phyloP scores from a whole-genome alignment of 805 yeast species.

The Yamadazyma nakazawae region DNA sequence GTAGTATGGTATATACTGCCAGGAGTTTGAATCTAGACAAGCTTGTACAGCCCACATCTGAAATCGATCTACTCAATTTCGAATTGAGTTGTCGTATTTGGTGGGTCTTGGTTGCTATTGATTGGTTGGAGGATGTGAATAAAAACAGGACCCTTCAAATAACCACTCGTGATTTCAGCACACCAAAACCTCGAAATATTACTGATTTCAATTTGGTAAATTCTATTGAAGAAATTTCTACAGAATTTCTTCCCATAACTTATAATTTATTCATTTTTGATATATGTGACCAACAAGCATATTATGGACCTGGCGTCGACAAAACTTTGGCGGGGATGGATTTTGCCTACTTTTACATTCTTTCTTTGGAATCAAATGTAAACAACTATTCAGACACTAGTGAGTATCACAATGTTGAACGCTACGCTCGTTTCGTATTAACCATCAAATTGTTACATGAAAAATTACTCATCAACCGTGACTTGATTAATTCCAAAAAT shows the following conservation, averaged over 20 bases:
- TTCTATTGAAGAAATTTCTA: slow-evolving; percentile 14
- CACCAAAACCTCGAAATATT: slow-evolving; percentile 21
- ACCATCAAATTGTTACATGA: slow-evolving; percentile 6
- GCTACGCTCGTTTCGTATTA: slow-evolving; percentile 1
- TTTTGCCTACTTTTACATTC: no score
- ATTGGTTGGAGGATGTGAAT: slow-evolving; percentile 27
- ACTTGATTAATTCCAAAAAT: background rate
- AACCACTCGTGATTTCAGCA: slow-evolving; percentile 15
- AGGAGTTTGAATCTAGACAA: slow-evolving; percentile 21
- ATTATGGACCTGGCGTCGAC: slow-evolving; percentile 15
- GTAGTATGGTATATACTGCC: slow-evolving; percentile 20
- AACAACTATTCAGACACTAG: background rate
- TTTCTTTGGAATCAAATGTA: background rate
- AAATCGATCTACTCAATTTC: slow-evolving; percentile 10
- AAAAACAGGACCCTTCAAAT: slow-evolving; percentile 21
- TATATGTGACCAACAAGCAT: slow-evolving; percentile 19
- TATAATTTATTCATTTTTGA: slow-evolving; percentile 17
- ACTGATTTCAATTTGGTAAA: slow-evolving; percentile 11
- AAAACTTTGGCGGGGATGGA: background rate
- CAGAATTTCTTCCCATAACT: slow-evolving; percentile 18
- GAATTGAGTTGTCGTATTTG: slow-evolving; percentile 18
- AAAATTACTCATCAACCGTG: background rate
- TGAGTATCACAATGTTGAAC: background rate
- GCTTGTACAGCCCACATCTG: slow-evolving; percentile 8
- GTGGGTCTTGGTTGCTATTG: slow-evolving; percentile 28